Conservation (phyloP, 1,284 basidiomycete genomes). For the Trametes hirsuta region DNA sequence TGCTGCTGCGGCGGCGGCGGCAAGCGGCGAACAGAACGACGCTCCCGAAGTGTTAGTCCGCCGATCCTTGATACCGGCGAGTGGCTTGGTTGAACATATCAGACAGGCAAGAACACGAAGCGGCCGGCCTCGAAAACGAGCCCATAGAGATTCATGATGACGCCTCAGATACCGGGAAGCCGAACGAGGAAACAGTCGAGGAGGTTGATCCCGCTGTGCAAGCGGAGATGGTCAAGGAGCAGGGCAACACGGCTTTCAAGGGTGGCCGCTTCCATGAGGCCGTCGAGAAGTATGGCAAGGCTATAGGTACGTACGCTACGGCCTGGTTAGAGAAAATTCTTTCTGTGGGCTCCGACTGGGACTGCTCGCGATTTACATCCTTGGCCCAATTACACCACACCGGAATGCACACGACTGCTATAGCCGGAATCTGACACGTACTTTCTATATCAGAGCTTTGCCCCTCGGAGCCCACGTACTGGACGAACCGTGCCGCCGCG, state of each 20-base stretch:
- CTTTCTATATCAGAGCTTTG: constrained; percentile 46
- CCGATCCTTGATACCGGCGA: constrained; percentile 13
- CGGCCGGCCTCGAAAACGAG: constrained; percentile 12
- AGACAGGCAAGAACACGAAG: constrained; percentile 25
- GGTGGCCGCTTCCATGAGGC: constrained; percentile 69
- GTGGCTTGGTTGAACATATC: constrained; percentile 4
- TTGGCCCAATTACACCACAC: too few relatives aligned
- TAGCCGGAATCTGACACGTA: not conserved
- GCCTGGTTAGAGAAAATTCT: not conserved
- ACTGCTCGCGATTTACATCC: not conserved
- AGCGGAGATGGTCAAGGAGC: constrained; percentile 71
- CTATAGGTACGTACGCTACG: constrained; percentile 51
- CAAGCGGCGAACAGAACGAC: constrained; percentile 21
- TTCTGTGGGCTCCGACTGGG: not conserved
- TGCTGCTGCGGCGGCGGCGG: constrained; percentile 19
- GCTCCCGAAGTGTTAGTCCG: constrained; percentile 11
- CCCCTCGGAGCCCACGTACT: constrained; percentile 72
- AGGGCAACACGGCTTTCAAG: constrained; percentile 78
- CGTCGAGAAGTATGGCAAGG: constrained; percentile 76
- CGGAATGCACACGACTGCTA: not conserved
- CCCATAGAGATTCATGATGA: constrained; percentile 15
- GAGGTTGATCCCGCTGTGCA: constrained; percentile 27
- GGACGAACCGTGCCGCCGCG: constrained; percentile 86
- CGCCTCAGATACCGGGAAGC: not conserved
- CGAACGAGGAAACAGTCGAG: constrained; percentile 7